A percentile compares a stretch with the other conserved stretches of the same genome.
phyloP scores from a whole-genome alignment of 2,329 filamentous ascomycete species.

The Fusarium sulawesiense region DNA sequence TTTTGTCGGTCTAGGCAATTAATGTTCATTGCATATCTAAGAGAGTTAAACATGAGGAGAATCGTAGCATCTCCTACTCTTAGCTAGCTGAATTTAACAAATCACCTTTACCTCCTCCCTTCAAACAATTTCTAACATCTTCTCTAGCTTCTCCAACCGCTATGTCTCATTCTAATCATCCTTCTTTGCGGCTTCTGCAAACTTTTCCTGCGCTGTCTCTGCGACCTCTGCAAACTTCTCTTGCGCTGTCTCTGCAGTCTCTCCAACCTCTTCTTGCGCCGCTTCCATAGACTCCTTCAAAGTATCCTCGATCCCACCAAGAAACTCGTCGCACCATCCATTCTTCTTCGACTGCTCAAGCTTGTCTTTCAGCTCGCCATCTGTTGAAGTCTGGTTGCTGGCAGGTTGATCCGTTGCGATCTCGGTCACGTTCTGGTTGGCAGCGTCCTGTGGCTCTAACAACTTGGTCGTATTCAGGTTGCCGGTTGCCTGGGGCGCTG shows the following conservation, averaged over 20 bases:
- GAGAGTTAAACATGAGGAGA: not conserved
- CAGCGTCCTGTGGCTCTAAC: not conserved
- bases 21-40: not conserved
- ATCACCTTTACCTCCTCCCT: not conserved
- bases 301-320: not conserved
- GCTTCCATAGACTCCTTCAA: not conserved
- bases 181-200: not conserved
- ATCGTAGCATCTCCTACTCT: not conserved
- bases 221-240: not conserved
- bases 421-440: not conserved
- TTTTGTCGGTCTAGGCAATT: not conserved
- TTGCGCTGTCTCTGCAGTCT: not conserved
- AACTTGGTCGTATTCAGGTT: not conserved
- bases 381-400: not conserved
- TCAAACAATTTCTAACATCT: not conserved
- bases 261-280: not conserved
- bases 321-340: slow-evolving; percentile 27
- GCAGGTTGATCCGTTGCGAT: not conserved
- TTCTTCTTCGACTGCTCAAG: slow-evolving; percentile 9
- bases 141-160: not conserved
- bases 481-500: not conserved
- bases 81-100: not conserved
- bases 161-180: not conserved
- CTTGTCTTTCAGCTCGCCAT: slow-evolving; percentile 9
- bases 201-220: not conserved